Evolutionary conservation across 75 land plant species (phyloP), one percentile per base, ranked within the genome.

Genomic region (Azolla pinnata): DNA sequence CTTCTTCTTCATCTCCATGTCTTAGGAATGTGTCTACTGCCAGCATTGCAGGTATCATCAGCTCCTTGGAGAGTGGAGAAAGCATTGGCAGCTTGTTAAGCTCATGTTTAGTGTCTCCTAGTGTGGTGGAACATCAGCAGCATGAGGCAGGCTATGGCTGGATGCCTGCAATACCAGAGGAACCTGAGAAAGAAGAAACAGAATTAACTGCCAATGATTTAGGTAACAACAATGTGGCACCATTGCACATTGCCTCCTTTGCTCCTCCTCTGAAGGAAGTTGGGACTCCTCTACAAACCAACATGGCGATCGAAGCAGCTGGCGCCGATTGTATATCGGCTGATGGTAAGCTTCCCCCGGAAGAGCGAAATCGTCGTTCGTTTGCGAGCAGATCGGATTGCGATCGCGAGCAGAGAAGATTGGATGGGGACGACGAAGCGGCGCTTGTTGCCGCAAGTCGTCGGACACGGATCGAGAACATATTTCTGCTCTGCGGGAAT

Each of bases 401-500:
- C 40, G 12, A 35, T 5, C 40, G 12, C 5, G 40, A 12, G 40
- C 12, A 5, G 12, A 5, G 40, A 35, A 5, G 40, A 35, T n/a
- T n/a, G n/a, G n/a, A n/a, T n/a, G n/a, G n/a, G n/a, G n/a, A 35
- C 10, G 40, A 35, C 5, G 40, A 35, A 35, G 40, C 40, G 5
- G 12, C 12, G 10, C 40, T 35, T 35, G 5, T 5, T 48, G 77
- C 54, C 20, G 73, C 77, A 18, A 72, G 83, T 1, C 75, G 97
- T 45, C 63, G 62, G 33, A 49, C 73, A 31, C 79, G 96, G 32
- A 88, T 92, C 26, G 78, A 92, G 35, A 92, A 85, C 59, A 92
- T 92, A 17, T 85, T 84, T 68, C 65, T 81, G 31, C 89, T 92
- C 29, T 92, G 97, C 63, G 97, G 97, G 30, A 81, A 82, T 62